These are phyloP conservation scores for Colletotrichum sublineola DNA, from an alignment of 2,329 filamentous ascomycete genomes.

Conservation along the genomic window DNA sequence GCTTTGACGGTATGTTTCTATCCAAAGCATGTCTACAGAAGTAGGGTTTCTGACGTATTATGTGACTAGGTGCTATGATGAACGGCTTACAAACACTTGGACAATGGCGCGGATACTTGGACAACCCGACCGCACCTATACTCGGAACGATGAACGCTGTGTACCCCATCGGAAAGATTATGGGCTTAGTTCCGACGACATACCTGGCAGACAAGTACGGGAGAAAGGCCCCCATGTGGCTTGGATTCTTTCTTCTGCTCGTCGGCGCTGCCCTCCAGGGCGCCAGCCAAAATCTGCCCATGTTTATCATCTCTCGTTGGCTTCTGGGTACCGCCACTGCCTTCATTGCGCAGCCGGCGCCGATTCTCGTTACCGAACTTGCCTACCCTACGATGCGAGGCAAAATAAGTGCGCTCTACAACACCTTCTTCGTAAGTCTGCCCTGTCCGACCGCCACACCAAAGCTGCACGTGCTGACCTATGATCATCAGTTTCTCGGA, in stretches of 20 bases:
- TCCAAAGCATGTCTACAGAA: not conserved
- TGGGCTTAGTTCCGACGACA: slow-evolving; percentile 23
- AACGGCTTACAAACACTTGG: slow-evolving; percentile 56
- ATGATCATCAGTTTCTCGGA: slow-evolving; percentile 52
- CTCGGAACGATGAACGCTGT: slow-evolving; percentile 41
- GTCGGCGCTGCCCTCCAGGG: slow-evolving; percentile 50
- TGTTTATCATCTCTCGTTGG: slow-evolving; percentile 53
- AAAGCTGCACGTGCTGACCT: not conserved
- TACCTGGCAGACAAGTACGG: slow-evolving; percentile 54
- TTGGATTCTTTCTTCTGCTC: slow-evolving; percentile 50
- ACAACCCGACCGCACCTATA: slow-evolving; percentile 17
- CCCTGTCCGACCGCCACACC: not conserved
- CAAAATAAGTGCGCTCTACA: slow-evolving; percentile 58
- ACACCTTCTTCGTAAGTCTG: slow-evolving; percentile 50
- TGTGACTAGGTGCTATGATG: slow-evolving; percentile 51
- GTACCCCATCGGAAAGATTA: slow-evolving; percentile 38
- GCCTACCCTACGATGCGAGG: slow-evolving; percentile 54
- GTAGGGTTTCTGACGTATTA: not conserved
- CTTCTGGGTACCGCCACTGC: slow-evolving; percentile 52
- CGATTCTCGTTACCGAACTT: slow-evolving; percentile 53
- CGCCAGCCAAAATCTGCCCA: slow-evolving; percentile 43
- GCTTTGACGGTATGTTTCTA: slow-evolving; percentile 52
- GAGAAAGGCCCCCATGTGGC: slow-evolving; percentile 51
- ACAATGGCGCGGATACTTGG: slow-evolving; percentile 55
- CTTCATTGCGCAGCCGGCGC: slow-evolving; percentile 49